Evolutionary conservation across 2,329 filamentous ascomycete genomes (phyloP).

Genomic region (Penicillium digitatum): DNA sequence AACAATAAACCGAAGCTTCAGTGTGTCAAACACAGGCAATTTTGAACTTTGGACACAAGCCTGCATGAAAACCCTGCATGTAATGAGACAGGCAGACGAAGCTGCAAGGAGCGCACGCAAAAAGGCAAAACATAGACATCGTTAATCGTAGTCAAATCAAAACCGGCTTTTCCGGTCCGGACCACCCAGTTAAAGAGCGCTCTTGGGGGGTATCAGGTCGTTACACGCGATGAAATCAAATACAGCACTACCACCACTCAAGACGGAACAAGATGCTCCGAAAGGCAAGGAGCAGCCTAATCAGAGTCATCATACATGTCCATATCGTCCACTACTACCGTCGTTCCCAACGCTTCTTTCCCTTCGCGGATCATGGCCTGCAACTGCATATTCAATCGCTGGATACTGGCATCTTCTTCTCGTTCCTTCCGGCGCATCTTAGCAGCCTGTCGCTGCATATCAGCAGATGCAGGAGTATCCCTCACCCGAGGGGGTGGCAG

Average conservation of each 20-base stretch:
- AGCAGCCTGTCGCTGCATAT: slow-evolving; percentile 71
- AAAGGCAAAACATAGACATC: slow-evolving; percentile 15
- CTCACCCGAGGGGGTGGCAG: slow-evolving; percentile 30
- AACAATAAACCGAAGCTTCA: neutral
- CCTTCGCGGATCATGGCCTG: slow-evolving; percentile 86
- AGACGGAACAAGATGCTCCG: neutral
- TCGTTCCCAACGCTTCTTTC: slow-evolving; percentile 76
- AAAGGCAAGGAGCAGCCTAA: slow-evolving; percentile 5
- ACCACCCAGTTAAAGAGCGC: slow-evolving; percentile 10
- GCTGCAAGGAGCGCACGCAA: neutral
- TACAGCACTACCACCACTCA: neutral
- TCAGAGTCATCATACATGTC: slow-evolving; percentile 38
- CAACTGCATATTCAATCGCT: slow-evolving; percentile 72
- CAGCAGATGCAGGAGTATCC: slow-evolving; percentile 41
- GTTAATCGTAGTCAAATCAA: slow-evolving; percentile 18
- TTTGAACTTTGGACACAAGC: neutral
- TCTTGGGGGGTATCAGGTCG: slow-evolving; percentile 24
- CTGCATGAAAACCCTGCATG: neutral
- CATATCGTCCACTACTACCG: slow-evolving; percentile 58
- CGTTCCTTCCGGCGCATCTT: slow-evolving; percentile 68
- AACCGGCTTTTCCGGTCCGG: slow-evolving; percentile 7
- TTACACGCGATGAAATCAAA: slow-evolving; percentile 14
- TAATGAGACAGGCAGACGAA: neutral
- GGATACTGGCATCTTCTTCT: slow-evolving; percentile 74
- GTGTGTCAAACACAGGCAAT: neutral